These are phyloP conservation scores for Symbiotaphrina buchneri DNA, from an alignment of 495 filamentous ascomycete genomes.

Conservation along the genomic window DNA sequence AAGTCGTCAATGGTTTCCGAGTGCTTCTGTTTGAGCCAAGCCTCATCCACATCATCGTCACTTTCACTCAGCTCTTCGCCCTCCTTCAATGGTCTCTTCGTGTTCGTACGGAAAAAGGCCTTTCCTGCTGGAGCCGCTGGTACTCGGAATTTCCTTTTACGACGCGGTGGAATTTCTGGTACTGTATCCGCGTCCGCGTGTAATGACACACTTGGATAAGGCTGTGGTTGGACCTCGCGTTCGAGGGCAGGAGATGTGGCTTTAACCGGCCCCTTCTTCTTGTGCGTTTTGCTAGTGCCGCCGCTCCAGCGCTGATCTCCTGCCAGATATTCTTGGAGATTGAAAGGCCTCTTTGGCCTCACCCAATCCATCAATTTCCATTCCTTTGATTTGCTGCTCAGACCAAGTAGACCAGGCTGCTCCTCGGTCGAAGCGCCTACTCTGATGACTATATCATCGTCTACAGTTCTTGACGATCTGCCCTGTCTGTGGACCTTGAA, in stretches of 20 bases:
- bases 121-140: conserved; percentile 5
- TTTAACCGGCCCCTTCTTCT: not conserved
- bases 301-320: conserved; percentile 6
- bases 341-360: conserved; percentile 4
- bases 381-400: conserved; percentile 2
- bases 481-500: not conserved
- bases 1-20: conserved; percentile 5
- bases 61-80: conserved; percentile 11
- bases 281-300: not conserved
- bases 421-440: no score
- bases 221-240: not conserved
- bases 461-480: not conserved
- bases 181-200: not conserved
- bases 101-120: conserved; percentile 10
- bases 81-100: conserved; percentile 7
- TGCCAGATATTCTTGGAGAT: conserved; percentile 3
- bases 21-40: conserved; percentile 8
- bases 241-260: not conserved
- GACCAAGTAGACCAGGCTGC: conserved; percentile 1
- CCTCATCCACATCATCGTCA: conserved; percentile 12
- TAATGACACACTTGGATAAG: not conserved
- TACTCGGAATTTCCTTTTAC: conserved; percentile 5
- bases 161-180: conserved; percentile 1
- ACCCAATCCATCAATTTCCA: not conserved
- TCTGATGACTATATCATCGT: not conserved